A percentile compares a stretch with the other conserved stretches of the same genome.
Conservation (phyloP, 2,329 filamentous ascomycete genomes). For the Alternaria solani region DNA sequence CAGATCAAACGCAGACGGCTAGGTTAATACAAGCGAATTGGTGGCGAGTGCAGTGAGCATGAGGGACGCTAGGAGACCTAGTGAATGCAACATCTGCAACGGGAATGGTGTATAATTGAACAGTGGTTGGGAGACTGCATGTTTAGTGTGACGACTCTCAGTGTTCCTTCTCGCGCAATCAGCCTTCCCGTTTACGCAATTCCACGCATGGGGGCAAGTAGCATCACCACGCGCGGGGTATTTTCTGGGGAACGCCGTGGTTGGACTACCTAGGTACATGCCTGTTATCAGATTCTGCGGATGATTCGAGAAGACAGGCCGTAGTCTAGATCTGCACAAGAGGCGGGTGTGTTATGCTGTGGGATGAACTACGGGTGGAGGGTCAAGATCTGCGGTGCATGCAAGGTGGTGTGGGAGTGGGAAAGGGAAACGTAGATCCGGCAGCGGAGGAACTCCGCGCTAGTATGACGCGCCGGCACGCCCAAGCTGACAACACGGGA, state of each 20-base stretch:
- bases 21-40: neutral
- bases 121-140: slow-evolving; percentile 3
- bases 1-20: neutral
- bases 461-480: slow-evolving; percentile 21
- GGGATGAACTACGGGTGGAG: neutral
- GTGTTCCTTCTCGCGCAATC: slow-evolving; percentile 19
- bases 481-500: neutral
- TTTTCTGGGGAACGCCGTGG: neutral
- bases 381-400: slow-evolving; percentile 7
- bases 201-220: neutral
- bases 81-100: neutral
- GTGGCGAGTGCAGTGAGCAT: neutral
- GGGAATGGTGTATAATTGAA: slow-evolving; percentile 1
- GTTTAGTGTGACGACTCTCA: neutral
- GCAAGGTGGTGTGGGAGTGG: neutral
- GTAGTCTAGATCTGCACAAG: neutral
- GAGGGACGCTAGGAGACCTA: neutral
- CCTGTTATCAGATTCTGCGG: neutral
- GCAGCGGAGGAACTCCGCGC: neutral
- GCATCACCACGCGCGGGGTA: slow-evolving; percentile 1
- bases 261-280: neutral
- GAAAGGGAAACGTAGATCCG: neutral
- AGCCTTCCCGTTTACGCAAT: slow-evolving; percentile 21
- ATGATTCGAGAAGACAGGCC: neutral
- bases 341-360: neutral